These are phyloP conservation scores for Pichia sp. DNA, from an alignment of 1,139 yeast genomes.

Conservation along the genomic window DNA sequence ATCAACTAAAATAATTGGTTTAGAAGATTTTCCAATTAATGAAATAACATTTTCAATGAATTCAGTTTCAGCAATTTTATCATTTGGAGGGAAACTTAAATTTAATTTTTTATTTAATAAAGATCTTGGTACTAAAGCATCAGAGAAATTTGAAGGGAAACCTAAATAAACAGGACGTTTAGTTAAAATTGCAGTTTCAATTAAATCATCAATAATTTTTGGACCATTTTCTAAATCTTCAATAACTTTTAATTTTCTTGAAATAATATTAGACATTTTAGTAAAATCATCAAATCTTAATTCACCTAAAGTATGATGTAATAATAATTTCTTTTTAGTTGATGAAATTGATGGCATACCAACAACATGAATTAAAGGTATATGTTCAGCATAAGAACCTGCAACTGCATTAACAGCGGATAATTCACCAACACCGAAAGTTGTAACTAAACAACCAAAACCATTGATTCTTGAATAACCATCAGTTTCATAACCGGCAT, in stretches of 20 bases:
- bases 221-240: slow-evolving; percentile 61
- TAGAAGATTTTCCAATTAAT: slow-evolving; percentile 49
- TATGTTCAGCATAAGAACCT: slow-evolving; percentile 56
- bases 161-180: slow-evolving; percentile 85
- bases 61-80: slow-evolving; percentile 64
- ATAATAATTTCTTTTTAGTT: slow-evolving; percentile 52
- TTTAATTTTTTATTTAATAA: slow-evolving; percentile 45
- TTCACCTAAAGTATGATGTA: slow-evolving; percentile 59
- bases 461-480: slow-evolving; percentile 64
- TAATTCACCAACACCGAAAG: slow-evolving; percentile 63
- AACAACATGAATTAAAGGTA: slow-evolving; percentile 49
- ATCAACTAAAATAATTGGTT: slow-evolving; percentile 75
- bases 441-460: slow-evolving; percentile 53
- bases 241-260: slow-evolving; percentile 59
- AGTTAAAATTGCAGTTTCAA: slow-evolving; percentile 60
- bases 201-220: slow-evolving; percentile 62
- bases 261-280: slow-evolving; percentile 65
- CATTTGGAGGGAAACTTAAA: slow-evolving; percentile 55
- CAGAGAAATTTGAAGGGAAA: slow-evolving; percentile 76
- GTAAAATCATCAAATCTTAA: slow-evolving; percentile 78
- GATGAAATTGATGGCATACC: slow-evolving; percentile 57
- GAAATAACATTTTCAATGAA: slow-evolving; percentile 52
- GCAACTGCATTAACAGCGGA: slow-evolving; percentile 56
- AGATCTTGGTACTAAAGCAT: slow-evolving; percentile 49
- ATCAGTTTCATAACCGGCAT: slow-evolving; percentile 67